Evolutionary conservation across 2,329 filamentous ascomycete genomes (phyloP), one percentile per base, ranked within the genome.

Genomic region (Trichoderma sp.): DNA sequence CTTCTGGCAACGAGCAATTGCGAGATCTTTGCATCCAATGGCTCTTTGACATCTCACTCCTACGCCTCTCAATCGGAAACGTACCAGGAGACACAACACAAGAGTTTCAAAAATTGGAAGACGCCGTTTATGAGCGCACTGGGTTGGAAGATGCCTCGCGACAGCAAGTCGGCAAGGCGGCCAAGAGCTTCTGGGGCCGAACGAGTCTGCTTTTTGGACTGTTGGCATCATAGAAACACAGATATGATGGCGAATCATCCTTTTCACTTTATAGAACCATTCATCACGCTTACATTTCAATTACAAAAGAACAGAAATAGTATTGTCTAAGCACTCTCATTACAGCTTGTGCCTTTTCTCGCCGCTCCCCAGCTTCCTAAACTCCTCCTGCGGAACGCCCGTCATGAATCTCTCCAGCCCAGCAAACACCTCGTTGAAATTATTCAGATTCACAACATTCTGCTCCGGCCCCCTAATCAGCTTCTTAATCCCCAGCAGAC

Each of bases 331-430:
- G 2, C 7, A 39, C 24, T 18, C 16, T 7, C 32, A 11, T n/a
- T n/a, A 97, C 78, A 98, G 82, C 83, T 98, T 98, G 82, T 99
- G 96, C 78, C 90, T 93, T 88, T 97, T 98, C 85, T 96, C 88
- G 14, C 95, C 94, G 71, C 85, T 89, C 1, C 93, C 93, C 77
- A 98, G 83, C 84, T 92, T 94, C 75, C 85, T 82, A 77, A 98
- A 98, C 83, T 98, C 93, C 78, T 91, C 86, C 83, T 97, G 94
- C 24, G 96, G 96, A 54, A 94, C 84, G 0, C 94, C 94, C 70
- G 82, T 87, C 73, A 92, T 78, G 76, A 98, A 97, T 69, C 94
- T 84, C 71, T 94, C 90, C 76, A 98, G 78, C 0, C 94, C 95
- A 3, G 87, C 90, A 83, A 97, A 94, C 1, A 96, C 93, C 85